Evolutionary conservation across 225 moss, liverwort and hornwort species (phyloP), one percentile per base, ranked within the genome.

Genomic region (Pseudoscleropodium purum): DNA sequence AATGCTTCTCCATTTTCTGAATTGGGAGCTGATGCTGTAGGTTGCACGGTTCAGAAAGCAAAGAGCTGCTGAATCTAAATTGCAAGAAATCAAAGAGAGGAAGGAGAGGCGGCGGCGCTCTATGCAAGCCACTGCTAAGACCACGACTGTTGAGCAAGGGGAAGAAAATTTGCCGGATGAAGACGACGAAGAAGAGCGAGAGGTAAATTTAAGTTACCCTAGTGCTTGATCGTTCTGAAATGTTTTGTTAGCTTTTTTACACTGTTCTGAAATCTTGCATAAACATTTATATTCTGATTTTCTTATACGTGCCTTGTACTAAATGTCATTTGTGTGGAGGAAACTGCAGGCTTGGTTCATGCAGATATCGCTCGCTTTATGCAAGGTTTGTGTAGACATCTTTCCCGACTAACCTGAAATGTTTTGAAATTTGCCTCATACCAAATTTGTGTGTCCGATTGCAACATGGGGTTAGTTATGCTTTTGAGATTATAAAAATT

Each of bases 141-240:
- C 94, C 60, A 93, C 94, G 64, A 91, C 86, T 90, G 88, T 93
- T 90, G 97, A 96, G 90, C 95, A 95, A 91, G 97, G 95, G 52
- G 99, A 97, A 86, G 97, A 95, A 84, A 95, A 97, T 87, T 85
- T 93, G 83, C 93, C 94, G 82, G 97, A 99, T 90, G 97, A 96
- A 85, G 99, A 97, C 79, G 97, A 99, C 47, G 99, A 97, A 94
- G 93, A 94, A 90, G 97, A 97, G 82, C 92, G 97, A 93, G 97
- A 99, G 94, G 99, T 93, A 78, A 82, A 84, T 65, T 66, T 70
- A 25, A 18, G 57, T 41, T 14, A 43, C 25, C 37, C 16, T 52
- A 57, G 4, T 54, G 63, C 62, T 79, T 80, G 17, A 21, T 37
- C 14, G 21, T 61, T 85, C n/a, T 54, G 61, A 68, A 81, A 66